Evolutionary conservation across 202 grass and related monocot genomes (phyloP).

Genomic region (Schoenoplectus triqueter): DNA sequence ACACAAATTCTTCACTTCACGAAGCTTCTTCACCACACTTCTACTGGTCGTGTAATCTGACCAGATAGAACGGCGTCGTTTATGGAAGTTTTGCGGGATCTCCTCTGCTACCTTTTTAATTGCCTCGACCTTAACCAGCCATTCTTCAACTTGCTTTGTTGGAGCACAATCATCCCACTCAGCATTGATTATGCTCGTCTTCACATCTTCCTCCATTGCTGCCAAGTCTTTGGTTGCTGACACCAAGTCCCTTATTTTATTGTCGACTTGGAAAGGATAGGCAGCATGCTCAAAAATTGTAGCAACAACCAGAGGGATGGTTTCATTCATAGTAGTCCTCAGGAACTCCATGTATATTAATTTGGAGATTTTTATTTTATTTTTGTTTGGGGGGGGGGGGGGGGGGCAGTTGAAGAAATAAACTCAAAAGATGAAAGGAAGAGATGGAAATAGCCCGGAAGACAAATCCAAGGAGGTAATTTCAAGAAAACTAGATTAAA

Average conservation of each 20-base stretch:
- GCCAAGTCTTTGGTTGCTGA: neutral
- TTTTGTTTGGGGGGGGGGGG: too few relatives aligned
- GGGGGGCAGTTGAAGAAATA: neutral
- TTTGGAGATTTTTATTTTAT: neutral
- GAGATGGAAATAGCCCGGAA: neutral
- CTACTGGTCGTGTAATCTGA: slow-evolving; percentile 8
- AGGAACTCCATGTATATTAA: neutral
- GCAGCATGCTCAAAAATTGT: neutral
- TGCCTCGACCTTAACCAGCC: neutral
- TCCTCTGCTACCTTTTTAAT: slow-evolving; percentile 9
- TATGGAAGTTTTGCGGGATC: neutral
- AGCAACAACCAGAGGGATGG: neutral
- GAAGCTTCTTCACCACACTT: neutral
- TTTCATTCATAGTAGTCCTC: neutral
- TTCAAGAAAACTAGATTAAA: neutral
- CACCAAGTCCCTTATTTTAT: neutral
- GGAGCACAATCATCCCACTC: neutral
- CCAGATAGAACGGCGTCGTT: neutral
- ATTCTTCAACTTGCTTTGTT: neutral
- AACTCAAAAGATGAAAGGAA: neutral
- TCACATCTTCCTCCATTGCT: neutral
- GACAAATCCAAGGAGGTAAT: neutral
- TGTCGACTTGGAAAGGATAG: neutral
- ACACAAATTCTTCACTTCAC: slow-evolving; percentile 1
- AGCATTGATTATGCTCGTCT: neutral